These are phyloP conservation scores for Pseudogymnoascus sp. DNA, from an alignment of 2,329 filamentous ascomycete species.

Conservation along the genomic window DNA sequence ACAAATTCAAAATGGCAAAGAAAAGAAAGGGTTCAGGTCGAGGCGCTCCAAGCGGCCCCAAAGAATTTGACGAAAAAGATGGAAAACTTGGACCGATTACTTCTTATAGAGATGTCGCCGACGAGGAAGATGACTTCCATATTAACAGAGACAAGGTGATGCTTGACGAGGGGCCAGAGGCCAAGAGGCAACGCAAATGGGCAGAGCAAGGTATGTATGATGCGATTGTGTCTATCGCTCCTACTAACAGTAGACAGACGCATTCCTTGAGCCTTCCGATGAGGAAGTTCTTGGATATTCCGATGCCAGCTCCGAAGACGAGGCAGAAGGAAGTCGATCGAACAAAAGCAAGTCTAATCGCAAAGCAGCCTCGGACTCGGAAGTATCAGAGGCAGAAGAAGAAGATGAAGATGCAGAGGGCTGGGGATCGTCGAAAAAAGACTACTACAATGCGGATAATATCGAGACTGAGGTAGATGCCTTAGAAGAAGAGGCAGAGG, in stretches of 20 bases:
- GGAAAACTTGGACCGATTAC: constrained; percentile 53
- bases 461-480: constrained; percentile 61
- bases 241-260: constrained; percentile 31
- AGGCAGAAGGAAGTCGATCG: constrained; percentile 22
- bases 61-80: constrained; percentile 47
- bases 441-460: constrained; percentile 86
- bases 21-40: constrained; percentile 62
- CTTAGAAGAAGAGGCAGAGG: constrained; percentile 85
- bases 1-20: constrained; percentile 43
- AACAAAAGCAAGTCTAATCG: constrained; percentile 41
- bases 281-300: constrained; percentile 51
- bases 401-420: constrained; percentile 55
- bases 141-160: constrained; percentile 77
- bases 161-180: constrained; percentile 70
- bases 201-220: constrained; percentile 52
- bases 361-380: constrained; percentile 47
- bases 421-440: constrained; percentile 81
- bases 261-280: constrained; percentile 50
- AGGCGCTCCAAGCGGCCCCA: constrained; percentile 40
- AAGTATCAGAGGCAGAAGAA: constrained; percentile 48
- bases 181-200: constrained; percentile 65
- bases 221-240: constrained; percentile 7
- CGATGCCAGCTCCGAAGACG: constrained; percentile 35
- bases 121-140: constrained; percentile 92
- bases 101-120: constrained; percentile 76